These are phyloP conservation scores for Calcarisporium arbuscula DNA, from an alignment of 2,329 filamentous ascomycete species.

Conservation along the genomic window DNA sequence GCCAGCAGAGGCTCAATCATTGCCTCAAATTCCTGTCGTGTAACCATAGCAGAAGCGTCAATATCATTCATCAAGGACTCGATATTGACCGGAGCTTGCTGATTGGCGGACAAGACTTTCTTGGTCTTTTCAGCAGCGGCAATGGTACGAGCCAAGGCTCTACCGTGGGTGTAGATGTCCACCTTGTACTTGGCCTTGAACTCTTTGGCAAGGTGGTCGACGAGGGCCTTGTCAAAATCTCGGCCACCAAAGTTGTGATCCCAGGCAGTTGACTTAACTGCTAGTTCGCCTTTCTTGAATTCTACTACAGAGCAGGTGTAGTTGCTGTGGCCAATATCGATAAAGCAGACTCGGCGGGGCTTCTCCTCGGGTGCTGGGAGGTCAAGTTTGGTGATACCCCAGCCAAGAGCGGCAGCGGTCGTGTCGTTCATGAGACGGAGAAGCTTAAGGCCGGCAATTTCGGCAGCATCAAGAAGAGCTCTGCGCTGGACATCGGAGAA, in stretches of 20 bases:
- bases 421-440: conserved; percentile 97
- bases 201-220: conserved; percentile 91
- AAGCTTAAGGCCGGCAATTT: conserved; percentile 88
- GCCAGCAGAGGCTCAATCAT: conserved; percentile 79
- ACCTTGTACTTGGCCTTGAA: conserved; percentile 99
- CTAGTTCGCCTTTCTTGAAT: conserved; percentile 93
- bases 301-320: conserved; percentile 93
- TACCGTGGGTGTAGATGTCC: conserved; percentile 84
- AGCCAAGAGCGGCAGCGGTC: conserved; percentile 90
- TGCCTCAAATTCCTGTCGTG: conserved; percentile 88
- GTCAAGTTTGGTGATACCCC: conserved; percentile 96
- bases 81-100: conserved; percentile 86
- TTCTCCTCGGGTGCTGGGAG: conserved; percentile 84
- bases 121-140: conserved; percentile 94
- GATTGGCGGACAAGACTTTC: conserved; percentile 96
- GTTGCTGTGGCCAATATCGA: conserved; percentile 95
- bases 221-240: conserved; percentile 91
- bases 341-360: conserved; percentile 80
- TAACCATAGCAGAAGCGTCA: conserved; percentile 83
- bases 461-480: conserved; percentile 80
- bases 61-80: conserved; percentile 98
- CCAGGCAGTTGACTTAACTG: conserved; percentile 85
- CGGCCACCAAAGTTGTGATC: conserved; percentile 96
- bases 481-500: conserved; percentile 94
- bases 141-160: conserved; percentile 80